Percentiles rank a stretch among this genome's conserved stretches.
Evolutionary conservation across 2,329 filamentous ascomycete species (phyloP).

Genomic region (Apiospora saccharicola): DNA sequence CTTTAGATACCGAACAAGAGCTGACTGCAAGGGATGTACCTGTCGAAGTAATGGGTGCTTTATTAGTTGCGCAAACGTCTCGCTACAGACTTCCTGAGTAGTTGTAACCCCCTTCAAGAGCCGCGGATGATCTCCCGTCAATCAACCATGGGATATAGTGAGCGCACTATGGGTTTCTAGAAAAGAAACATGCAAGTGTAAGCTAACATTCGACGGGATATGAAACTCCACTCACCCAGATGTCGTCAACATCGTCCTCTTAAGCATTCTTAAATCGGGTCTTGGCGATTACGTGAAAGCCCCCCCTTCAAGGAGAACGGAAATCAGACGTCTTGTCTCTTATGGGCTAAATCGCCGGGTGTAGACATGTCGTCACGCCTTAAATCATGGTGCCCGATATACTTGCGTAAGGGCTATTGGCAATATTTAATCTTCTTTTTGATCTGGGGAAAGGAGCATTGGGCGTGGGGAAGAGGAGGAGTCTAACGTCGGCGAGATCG

Average conservation of each 20-base stretch:
- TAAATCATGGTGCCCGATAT: neutral
- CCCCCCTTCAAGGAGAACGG: neutral
- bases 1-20: neutral
- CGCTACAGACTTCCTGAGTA: neutral
- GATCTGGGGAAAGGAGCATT: neutral
- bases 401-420: neutral
- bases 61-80: neutral
- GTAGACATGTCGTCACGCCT: neutral
- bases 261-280: neutral
- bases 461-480: neutral
- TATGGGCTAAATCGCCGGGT: neutral
- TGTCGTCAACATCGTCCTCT: neutral
- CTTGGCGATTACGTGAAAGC: neutral
- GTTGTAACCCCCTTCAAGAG: neutral
- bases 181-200: neutral
- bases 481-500: conserved; percentile 13
- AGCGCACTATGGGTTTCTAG: conserved; percentile 1
- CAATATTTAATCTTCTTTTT: neutral
- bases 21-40: neutral
- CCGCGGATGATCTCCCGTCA: conserved; percentile 8
- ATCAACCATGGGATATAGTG: neutral
- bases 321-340: too few species aligned
- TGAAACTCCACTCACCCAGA: neutral
- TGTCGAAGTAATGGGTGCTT: too few species aligned
- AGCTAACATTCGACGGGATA: neutral